Conservation (phyloP, 768 basidiomycete species). For the Suillus sp. region DNA sequence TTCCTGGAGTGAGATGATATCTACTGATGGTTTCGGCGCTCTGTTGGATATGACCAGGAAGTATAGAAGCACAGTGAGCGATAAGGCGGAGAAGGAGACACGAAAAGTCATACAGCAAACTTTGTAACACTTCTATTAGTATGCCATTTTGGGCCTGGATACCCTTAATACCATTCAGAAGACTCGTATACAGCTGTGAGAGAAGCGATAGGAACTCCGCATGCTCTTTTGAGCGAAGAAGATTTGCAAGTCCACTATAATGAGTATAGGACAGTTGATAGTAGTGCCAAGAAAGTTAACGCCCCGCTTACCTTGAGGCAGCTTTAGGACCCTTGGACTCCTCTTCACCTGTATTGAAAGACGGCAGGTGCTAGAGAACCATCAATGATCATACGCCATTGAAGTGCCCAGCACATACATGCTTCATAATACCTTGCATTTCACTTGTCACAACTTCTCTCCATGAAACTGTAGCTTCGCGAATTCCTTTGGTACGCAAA, state of each 20-base stretch:
- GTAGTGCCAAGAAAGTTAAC: constrained; percentile 5
- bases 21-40: constrained; percentile 39
- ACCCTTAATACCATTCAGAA: constrained; percentile 68
- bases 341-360: constrained; percentile 58
- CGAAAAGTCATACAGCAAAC: constrained; percentile 39
- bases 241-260: constrained; percentile 45
- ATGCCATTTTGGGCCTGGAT: constrained; percentile 61
- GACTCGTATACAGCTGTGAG: constrained; percentile 57
- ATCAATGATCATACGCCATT: constrained; percentile 2
- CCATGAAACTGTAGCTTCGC: constrained; percentile 70
- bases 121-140: constrained; percentile 60
- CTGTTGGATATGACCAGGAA: constrained; percentile 28
- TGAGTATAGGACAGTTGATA: constrained; percentile 11
- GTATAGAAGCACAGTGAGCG: constrained; percentile 10
- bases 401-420: constrained; percentile 45
- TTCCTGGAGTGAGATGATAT: constrained; percentile 52
- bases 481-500: constrained; percentile 67
- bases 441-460: constrained; percentile 66
- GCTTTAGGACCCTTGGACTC: constrained; percentile 37
- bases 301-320: constrained; percentile 26
- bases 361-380: constrained; percentile 55
- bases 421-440: constrained; percentile 56
- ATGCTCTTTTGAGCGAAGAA: constrained; percentile 69
- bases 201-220: constrained; percentile 66
- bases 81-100: not conserved